phyloP scores from a whole-genome alignment of 2,329 filamentous ascomycete genomes.

The Didymellaceae sp. region DNA sequence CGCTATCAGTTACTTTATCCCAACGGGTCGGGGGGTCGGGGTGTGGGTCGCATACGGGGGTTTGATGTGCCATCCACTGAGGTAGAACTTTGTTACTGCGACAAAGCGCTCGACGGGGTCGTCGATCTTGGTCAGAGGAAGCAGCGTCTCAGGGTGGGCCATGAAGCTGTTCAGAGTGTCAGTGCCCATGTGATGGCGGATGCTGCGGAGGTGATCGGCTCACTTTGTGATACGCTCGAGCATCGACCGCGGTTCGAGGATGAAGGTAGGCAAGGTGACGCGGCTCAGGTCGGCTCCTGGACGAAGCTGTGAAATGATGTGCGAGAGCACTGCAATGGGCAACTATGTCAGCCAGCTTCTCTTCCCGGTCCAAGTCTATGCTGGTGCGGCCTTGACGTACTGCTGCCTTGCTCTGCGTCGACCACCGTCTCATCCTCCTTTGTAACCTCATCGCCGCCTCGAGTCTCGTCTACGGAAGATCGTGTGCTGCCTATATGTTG shows the following conservation, averaged over 20 bases:
- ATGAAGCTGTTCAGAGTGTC: conserved; percentile 75
- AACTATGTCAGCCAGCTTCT: conserved; percentile 23
- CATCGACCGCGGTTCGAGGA: conserved; percentile 97
- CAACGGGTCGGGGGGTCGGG: conserved; percentile 1
- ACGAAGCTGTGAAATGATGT: conserved; percentile 96
- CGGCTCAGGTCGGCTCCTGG: conserved; percentile 94
- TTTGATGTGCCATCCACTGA: conserved; percentile 98
- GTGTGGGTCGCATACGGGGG: conserved; percentile 72
- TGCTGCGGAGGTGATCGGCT: conserved; percentile 40
- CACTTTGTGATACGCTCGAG: conserved; percentile 98
- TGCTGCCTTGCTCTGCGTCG: conserved; percentile 92
- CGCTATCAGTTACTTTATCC: conserved; percentile 33
- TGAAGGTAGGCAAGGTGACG: conserved; percentile 95
- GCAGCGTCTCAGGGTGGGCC: conserved; percentile 95
- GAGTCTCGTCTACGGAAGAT: conserved; percentile 50
- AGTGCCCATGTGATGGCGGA: conserved; percentile 7
- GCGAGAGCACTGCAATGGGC: conserved; percentile 74
- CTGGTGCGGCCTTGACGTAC: conserved; percentile 58
- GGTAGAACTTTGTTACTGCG: conserved; percentile 95
- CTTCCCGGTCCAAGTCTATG: not conserved
- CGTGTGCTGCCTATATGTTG: conserved; percentile 47
- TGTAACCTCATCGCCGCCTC: conserved; percentile 42
- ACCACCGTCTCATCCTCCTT: conserved; percentile 77
- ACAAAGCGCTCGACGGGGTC: conserved; percentile 91
- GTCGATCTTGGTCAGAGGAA: conserved; percentile 85